These are phyloP conservation scores for Caloboletus firmus DNA, from an alignment of 1,284 basidiomycete genomes.

Conservation along the genomic window DNA sequence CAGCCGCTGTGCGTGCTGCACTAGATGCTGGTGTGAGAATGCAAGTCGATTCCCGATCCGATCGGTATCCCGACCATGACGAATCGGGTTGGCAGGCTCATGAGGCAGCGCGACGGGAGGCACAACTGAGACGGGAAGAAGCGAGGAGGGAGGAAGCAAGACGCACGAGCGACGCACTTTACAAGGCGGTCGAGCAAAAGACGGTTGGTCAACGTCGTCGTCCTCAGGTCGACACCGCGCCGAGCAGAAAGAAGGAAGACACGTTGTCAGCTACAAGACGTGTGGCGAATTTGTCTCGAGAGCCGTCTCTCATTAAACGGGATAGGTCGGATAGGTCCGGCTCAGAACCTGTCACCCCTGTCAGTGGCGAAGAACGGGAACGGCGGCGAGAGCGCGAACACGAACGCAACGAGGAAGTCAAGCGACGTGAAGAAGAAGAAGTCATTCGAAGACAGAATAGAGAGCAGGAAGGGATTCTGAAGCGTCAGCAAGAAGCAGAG, in stretches of 20 bases:
- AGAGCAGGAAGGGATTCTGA: conserved; percentile 50
- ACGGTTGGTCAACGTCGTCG: conserved; percentile 15
- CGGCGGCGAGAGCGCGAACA: conserved; percentile 29
- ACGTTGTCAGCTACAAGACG: conserved; percentile 26
- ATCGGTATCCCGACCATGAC: conserved; percentile 35
- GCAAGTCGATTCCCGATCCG: conserved; percentile 29
- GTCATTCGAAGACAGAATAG: conserved; percentile 32
- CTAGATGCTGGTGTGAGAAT: conserved; percentile 21
- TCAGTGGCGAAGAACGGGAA: conserved; percentile 29
- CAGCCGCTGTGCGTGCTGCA: conserved; percentile 20
- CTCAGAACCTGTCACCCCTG: conserved; percentile 30
- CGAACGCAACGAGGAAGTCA: conserved; percentile 26
- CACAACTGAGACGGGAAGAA: conserved; percentile 29
- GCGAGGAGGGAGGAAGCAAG: conserved; percentile 22
- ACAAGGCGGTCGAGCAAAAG: conserved; percentile 28
- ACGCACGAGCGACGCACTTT: conserved; percentile 19
- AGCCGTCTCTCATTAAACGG: conserved; percentile 26
- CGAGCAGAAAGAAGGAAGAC: conserved; percentile 30
- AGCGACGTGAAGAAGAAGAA: conserved; percentile 36
- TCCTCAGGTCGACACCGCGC: conserved; percentile 30
- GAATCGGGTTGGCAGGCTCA: conserved; percentile 42
- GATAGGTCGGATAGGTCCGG: conserved; percentile 29
- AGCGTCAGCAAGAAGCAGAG: conserved; percentile 46
- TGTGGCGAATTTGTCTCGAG: conserved; percentile 25
- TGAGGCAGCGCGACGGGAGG: conserved; percentile 40